phyloP scores from a whole-genome alignment of 192 early-diverging fungal genomes.

The Nowakowskiella sp. region DNA sequence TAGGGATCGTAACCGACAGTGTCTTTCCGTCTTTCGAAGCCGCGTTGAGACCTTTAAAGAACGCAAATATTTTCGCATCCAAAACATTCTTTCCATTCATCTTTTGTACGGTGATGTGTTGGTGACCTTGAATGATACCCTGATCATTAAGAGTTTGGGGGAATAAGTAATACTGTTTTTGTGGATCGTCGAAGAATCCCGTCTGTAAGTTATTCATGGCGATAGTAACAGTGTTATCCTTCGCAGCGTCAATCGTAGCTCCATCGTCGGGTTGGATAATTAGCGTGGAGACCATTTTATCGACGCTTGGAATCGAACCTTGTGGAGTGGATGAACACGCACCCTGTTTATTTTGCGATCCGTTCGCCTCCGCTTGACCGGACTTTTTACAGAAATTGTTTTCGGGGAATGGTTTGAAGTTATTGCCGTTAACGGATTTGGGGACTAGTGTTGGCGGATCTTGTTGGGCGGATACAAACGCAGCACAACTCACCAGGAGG shows the following conservation, averaged over 20 bases:
- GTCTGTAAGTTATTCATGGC: slow-evolving; percentile 23
- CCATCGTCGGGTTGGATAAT: slow-evolving; percentile 18
- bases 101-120: slow-evolving; percentile 34
- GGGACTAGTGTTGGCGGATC: too few relatives aligned
- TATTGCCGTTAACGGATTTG: too few relatives aligned
- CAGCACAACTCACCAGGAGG: too few relatives aligned
- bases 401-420: too few relatives aligned
- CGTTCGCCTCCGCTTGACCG: too few relatives aligned
- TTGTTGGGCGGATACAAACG: too few relatives aligned
- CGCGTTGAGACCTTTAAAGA: slow-evolving; percentile 37
- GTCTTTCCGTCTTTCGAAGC: slow-evolving; percentile 16
- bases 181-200: slow-evolving; percentile 25
- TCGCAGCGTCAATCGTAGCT: slow-evolving; percentile 16
- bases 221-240: slow-evolving; percentile 17
- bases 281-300: background rate
- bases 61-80: slow-evolving; percentile 22
- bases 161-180: slow-evolving; percentile 16
- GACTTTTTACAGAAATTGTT: too few relatives aligned
- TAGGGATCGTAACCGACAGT: slow-evolving; percentile 23
- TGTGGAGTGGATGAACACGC: slow-evolving; percentile 18
- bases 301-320: slow-evolving; percentile 6
- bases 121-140: slow-evolving; percentile 35
- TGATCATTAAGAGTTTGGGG: background rate
- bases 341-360: slow-evolving; percentile 24
- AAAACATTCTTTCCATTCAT: too few relatives aligned